Evolutionary conservation across 495 filamentous ascomycete species (phyloP).

Genomic region (Letharia columbiana): DNA sequence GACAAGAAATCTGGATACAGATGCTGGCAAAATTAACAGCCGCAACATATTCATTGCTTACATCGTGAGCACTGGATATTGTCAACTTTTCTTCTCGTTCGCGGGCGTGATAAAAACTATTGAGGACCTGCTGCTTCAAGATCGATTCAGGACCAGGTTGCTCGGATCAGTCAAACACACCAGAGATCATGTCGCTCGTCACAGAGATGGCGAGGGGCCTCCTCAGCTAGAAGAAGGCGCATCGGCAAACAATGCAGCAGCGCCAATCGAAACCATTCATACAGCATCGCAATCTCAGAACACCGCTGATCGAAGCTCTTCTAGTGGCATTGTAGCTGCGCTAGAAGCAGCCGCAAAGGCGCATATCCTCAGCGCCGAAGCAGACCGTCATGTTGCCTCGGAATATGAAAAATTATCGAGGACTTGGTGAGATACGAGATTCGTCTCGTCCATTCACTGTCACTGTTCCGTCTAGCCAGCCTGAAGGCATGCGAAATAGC

Average conservation of each 20-base stretch:
- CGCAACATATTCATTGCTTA: conserved; percentile 19
- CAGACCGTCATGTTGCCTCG: conserved; percentile 8
- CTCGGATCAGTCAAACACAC: no score
- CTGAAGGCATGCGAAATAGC: no score
- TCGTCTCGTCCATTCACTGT: no score
- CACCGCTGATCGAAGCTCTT: background rate
- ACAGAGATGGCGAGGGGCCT: background rate
- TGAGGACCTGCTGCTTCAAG: conserved; percentile 2
- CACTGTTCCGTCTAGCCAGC: no score
- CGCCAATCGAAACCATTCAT: background rate
- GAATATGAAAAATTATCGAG: no score
- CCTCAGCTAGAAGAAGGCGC: background rate
- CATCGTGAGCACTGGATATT: conserved; percentile 10
- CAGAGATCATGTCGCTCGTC: background rate
- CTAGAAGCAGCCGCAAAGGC: conserved; percentile 18
- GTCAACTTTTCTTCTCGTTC: background rate
- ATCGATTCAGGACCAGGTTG: background rate
- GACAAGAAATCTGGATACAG: conserved; percentile 11
- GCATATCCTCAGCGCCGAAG: conserved; percentile 16
- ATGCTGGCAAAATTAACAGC: conserved; percentile 14
- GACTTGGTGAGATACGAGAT: no score
- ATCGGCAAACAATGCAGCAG: background rate
- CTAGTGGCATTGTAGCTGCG: background rate
- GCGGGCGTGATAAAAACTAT: conserved; percentile 4
- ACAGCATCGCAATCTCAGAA: background rate